A percentile compares a stretch with the other conserved stretches of the same genome.
These are phyloP conservation scores for Saccharomycopsis crataegensis DNA, from an alignment of 1,139 yeast species.

Conservation along the genomic window DNA sequence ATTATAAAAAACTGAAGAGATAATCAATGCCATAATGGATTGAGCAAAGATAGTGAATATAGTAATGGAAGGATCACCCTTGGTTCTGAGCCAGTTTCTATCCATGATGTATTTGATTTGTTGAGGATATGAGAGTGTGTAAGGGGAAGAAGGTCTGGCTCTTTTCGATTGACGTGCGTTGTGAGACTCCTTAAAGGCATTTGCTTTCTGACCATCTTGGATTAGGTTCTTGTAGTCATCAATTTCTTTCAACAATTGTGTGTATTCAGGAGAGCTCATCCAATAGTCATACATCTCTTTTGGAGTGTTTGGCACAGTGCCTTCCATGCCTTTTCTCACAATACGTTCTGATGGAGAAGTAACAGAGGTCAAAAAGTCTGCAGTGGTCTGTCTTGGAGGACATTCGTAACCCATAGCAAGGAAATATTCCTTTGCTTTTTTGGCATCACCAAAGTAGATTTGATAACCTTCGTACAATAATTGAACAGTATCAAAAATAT, in stretches of 20 bases:
- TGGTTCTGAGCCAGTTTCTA: slow-evolving; percentile 49
- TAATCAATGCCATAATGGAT: slow-evolving; percentile 49
- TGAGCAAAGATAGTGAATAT: slow-evolving; percentile 49
- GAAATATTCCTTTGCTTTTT: slow-evolving; percentile 53
- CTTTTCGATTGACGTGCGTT: slow-evolving; percentile 47
- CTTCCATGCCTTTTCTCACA: slow-evolving; percentile 37
- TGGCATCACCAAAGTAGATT: slow-evolving; percentile 61
- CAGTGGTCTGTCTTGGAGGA: slow-evolving; percentile 72
- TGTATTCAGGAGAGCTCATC: slow-evolving; percentile 55
- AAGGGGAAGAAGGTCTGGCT: slow-evolving; percentile 42
- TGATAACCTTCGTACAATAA: slow-evolving; percentile 56
- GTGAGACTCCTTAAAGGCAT: slow-evolving; percentile 37
- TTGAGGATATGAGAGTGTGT: slow-evolving; percentile 50
- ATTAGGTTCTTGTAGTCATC: slow-evolving; percentile 28
- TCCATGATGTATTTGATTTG: slow-evolving; percentile 47
- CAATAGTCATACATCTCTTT: slow-evolving; percentile 64
- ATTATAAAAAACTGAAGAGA: slow-evolving; percentile 62
- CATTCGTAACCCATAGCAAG: slow-evolving; percentile 63
- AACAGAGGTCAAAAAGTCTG: slow-evolving; percentile 69
- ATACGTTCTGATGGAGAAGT: slow-evolving; percentile 55
- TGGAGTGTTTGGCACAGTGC: slow-evolving; percentile 60
- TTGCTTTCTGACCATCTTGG: slow-evolving; percentile 9
- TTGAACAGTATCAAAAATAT: slow-evolving; percentile 60
- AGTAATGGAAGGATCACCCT: slow-evolving; percentile 57
- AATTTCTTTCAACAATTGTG: slow-evolving; percentile 33